Percentiles rank a stretch among this genome's conserved stretches.
Conservation (phyloP, 305 asterid genomes). For the Rubia occidens region DNA sequence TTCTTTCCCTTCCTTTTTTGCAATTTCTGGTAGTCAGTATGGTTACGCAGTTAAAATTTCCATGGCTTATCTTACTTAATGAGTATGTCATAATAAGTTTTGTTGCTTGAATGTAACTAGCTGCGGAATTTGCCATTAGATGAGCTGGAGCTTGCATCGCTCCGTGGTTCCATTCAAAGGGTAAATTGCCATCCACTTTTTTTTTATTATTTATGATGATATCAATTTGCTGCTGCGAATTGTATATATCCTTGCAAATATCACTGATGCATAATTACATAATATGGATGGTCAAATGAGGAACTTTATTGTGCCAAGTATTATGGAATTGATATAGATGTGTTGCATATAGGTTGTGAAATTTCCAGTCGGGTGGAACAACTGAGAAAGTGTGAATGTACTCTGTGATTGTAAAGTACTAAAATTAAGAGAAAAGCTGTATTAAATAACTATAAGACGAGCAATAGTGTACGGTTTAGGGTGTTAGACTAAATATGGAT, state of each 20-base stretch:
- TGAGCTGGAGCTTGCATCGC: conserved; percentile 97
- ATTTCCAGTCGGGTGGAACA: too few relatives aligned
- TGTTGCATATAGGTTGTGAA: too few relatives aligned
- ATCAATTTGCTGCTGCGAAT: background rate
- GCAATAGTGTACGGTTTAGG: too few relatives aligned
- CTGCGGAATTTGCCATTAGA: conserved; percentile 89
- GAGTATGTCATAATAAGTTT: conserved; percentile 4
- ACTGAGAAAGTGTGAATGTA: too few relatives aligned
- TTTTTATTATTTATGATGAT: background rate
- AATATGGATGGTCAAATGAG: background rate
- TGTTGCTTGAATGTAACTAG: conserved; percentile 38
- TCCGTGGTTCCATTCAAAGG: conserved; percentile 88
- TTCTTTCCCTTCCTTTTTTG: background rate
- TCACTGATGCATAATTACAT: background rate
- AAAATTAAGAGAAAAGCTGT: too few relatives aligned
- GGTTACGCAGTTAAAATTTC: background rate
- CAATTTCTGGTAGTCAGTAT: background rate
- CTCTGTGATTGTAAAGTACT: too few relatives aligned
- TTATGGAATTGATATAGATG: too few relatives aligned
- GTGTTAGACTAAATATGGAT: too few relatives aligned
- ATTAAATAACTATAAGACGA: too few relatives aligned
- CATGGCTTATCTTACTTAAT: conserved; percentile 1
- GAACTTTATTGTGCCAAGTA: background rate
- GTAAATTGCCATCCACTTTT: conserved; percentile 30
- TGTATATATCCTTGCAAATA: background rate